A percentile compares a stretch with the other conserved stretches of the same genome.
These are phyloP conservation scores for Luzula sylvatica DNA, from an alignment of 176 grass and related monocot genomes.

Conservation along the genomic window DNA sequence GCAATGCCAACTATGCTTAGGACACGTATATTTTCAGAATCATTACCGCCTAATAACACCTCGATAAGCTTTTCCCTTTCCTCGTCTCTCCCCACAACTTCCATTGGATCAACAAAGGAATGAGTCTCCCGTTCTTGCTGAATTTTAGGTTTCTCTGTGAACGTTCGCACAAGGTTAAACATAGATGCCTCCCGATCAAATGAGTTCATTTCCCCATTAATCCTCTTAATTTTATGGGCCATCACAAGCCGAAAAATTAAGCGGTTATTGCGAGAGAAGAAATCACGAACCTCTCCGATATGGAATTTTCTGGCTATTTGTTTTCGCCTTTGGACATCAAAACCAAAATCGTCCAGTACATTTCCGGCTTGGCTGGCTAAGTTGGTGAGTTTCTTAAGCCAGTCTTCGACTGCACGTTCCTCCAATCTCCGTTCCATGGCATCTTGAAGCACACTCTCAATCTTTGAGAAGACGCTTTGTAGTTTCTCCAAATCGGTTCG, in stretches of 20 bases:
- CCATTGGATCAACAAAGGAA: not conserved
- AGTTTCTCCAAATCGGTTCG: constrained; percentile 8
- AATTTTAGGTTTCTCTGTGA: not conserved
- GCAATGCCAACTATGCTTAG: too few species aligned
- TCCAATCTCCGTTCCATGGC: constrained; percentile 2
- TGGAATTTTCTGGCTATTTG: not conserved
- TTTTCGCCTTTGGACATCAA: constrained; percentile 5
- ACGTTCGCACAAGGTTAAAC: constrained; percentile 3
- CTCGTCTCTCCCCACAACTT: not conserved
- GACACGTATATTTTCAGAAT: too few species aligned
- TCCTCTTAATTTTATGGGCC: constrained; percentile 4
- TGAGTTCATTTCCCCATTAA: constrained; percentile 2
- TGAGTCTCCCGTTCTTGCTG: not conserved
- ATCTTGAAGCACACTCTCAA: constrained; percentile 17
- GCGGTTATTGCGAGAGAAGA: constrained; percentile 5
- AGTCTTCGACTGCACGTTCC: not conserved
- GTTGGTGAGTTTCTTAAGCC: constrained; percentile 15
- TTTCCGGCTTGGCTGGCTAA: constrained; percentile 8
- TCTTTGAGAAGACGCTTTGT: not conserved
- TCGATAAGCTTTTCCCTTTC: too few species aligned
- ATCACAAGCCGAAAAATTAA: constrained; percentile 3
- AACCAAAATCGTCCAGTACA: constrained; percentile 20
- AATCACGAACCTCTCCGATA: constrained; percentile 15
- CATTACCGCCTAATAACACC: too few species aligned
- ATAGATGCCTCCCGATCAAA: constrained; percentile 12